Percentiles rank a stretch among this genome's conserved stretches.
Conservation (phyloP, 441 rosid species). For the Gossypium laxum region DNA sequence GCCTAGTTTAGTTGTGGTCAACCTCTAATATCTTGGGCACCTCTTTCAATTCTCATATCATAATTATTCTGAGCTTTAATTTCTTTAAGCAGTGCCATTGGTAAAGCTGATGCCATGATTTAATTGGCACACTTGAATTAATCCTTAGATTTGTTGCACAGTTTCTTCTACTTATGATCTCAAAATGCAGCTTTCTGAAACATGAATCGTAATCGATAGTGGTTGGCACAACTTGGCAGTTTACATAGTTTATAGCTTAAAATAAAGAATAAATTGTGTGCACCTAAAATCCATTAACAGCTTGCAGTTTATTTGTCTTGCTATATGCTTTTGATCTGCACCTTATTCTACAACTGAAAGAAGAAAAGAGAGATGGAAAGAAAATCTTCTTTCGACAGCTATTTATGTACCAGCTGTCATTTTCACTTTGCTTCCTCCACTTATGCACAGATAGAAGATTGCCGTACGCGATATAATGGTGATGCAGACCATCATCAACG, state of each 20-base stretch:
- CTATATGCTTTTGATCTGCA: not conserved
- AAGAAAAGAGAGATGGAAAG: not conserved
- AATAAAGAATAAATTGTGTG: not conserved
- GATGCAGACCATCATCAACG: conserved; percentile 92
- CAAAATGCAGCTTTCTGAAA: not conserved
- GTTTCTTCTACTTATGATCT: not conserved
- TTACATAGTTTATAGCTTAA: not conserved
- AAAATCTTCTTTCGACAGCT: not conserved
- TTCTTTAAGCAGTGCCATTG: not conserved
- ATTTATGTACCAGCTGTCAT: not conserved
- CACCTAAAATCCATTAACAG: not conserved
- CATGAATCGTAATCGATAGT: not conserved
- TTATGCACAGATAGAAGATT: conserved; percentile 74
- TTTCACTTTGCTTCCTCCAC: not conserved
- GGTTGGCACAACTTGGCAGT: not conserved
- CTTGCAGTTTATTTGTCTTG: not conserved
- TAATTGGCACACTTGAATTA: not conserved
- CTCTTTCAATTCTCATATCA: not conserved
- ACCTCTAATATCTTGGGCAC: not conserved
- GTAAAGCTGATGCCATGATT: not conserved
- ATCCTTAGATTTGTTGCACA: not conserved
- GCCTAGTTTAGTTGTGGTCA: not conserved
- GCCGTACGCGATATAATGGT: conserved; percentile 89
- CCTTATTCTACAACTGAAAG: not conserved
- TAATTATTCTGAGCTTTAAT: not conserved